Evolutionary conservation across 305 asterid genomes (phyloP).

Genomic region (Solanum hybrid): DNA sequence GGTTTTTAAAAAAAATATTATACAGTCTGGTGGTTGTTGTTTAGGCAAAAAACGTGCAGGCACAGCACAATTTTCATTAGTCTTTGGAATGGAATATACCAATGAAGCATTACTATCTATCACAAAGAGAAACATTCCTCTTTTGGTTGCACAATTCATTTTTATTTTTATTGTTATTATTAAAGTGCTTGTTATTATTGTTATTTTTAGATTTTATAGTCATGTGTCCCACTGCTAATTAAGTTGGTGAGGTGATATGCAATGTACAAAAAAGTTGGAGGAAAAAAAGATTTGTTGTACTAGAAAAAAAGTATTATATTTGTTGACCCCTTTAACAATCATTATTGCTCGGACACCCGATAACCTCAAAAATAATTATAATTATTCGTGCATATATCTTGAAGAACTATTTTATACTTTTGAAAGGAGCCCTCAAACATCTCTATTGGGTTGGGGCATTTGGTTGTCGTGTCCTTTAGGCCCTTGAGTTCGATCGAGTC

Average conservation of each 20-base stretch:
- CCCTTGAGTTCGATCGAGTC: background rate
- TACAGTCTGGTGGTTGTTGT: background rate
- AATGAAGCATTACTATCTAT: background rate
- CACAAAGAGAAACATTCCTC: background rate
- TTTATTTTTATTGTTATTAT: background rate
- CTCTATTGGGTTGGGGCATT: background rate
- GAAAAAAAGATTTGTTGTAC: background rate
- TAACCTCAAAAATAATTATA: background rate
- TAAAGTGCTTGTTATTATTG: background rate
- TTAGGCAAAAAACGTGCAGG: conserved; percentile 9
- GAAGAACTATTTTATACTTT: background rate
- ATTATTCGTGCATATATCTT: background rate
- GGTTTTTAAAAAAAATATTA: background rate
- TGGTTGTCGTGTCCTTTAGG: background rate
- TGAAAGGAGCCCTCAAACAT: background rate
- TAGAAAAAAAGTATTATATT: background rate
- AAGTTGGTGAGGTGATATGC: background rate
- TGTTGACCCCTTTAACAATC: background rate
- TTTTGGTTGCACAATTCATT: background rate
- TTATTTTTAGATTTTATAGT: background rate
- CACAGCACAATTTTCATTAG: conserved; percentile 1
- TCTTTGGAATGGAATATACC: background rate
- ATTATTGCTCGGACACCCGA: background rate
- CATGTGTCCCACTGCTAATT: conserved; percentile 1
- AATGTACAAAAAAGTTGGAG: background rate